Evolutionary conservation across 352 stramenopile genomes (phyloP), one percentile per base, ranked within the genome.

Genomic region (Phytopythium montanum): DNA sequence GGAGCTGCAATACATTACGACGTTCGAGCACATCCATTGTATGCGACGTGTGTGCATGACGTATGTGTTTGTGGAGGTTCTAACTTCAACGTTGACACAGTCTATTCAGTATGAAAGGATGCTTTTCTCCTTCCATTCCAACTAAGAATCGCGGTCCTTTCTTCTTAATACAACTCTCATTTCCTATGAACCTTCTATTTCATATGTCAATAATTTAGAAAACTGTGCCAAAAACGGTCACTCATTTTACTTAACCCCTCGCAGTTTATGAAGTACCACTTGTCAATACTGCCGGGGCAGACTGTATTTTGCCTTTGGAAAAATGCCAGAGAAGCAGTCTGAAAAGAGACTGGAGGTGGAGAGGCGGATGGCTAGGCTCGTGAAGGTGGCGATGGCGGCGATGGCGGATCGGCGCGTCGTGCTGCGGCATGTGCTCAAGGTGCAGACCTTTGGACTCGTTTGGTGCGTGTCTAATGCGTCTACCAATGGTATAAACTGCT

Each of bases 351-450:
- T 13, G 23, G 13, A 52, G n/a, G 45, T 14, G 14, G 9, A 23
- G 25, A 33, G 12, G 25, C 45, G 25, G 13, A 5, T 28, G 4
- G 0, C 23, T 36, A 26, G 23, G 45, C 45, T 31, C 25, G 31
- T 34, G 25, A 28, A 8, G 45, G 45, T 21, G 45, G 4, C 49
- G 13, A 28, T 18, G 45, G 45, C 31, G 45, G 4, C 49, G 13
- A 5, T 28, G 2, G 23, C 12, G 2, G 34, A n/a, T 5, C 31
- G 9, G n/a, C 51, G 51, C 21, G 23, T 57, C 23, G 31, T 57
- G 12, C 21, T 57, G 1, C 51, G 51, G 8, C 51, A 57, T 10
- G 51, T 57, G 51, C 51, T 57, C 51, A 57, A 57, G 34, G 5
- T 38, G 34, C 33, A 46, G 33, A 18, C 31, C 10, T 57, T 48